Evolutionary conservation across 2,329 filamentous ascomycete species (phyloP), one percentile per base, ranked within the genome.

Genomic region (Elsinoe necatrix): DNA sequence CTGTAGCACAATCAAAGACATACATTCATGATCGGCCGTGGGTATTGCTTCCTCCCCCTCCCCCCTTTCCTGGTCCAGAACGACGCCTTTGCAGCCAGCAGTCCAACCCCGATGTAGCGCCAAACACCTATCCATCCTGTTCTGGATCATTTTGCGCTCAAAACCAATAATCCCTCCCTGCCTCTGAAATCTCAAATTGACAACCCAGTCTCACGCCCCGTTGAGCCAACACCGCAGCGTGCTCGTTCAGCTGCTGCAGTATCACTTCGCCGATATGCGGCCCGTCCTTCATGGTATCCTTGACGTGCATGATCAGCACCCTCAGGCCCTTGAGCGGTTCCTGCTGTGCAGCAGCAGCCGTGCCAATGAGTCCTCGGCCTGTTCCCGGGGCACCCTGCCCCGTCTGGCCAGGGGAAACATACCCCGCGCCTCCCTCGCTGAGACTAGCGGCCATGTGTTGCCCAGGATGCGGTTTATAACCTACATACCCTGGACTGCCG

Each of bases 291-390:
- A 96, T 73, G 20, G 80, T 85, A 62, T 97, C 92, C 69, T 98
- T 98, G 66, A 97, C 81, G 67, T 98, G 93, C 35, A 97, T 97
- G 56, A 97, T 82, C 51, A 96, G 84, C 1, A 98, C 76, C 61
- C 83, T 86, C 25, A 97, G 68, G 0, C 89, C 90, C 54, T 77
- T 75, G 3, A 98, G 75, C 5, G 84, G 83, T 50, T 59, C 55
- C 27, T 37, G 48, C 16, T 37, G 16, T 11, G 27, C 45, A 23
- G 45, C 14, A 8, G 45, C 27, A 29, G 4, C 4, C 27, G 4
- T 29, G 4, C 27, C 27, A 29, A 29, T n/a, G n/a, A n/a, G n/a
- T n/a, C n/a, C n/a, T n/a, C n/a, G 27, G 4, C 27, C 27, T 29
- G 27, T 29, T 9, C 27, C 27, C 9, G 27, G n/a, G n/a, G n/a